Conservation (phyloP, 345 rosid species). For the Hypericum androsaemum region DNA sequence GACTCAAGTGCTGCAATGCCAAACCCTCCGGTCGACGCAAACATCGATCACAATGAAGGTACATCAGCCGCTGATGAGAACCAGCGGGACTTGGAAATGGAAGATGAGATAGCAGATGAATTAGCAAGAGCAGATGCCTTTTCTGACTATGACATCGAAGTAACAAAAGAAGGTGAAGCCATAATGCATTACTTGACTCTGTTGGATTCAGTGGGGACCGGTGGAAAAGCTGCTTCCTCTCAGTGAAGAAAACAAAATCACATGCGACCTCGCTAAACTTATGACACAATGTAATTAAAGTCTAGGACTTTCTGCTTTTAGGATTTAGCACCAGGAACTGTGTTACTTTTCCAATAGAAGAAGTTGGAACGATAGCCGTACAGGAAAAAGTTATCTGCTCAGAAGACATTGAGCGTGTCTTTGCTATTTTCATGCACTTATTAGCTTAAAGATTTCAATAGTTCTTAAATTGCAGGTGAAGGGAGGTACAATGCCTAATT, state of each 20-base stretch:
- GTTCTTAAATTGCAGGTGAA: too few relatives aligned
- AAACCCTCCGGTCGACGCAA: neutral
- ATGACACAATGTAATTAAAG: slow-evolving; percentile 7
- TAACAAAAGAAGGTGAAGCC: slow-evolving; percentile 63
- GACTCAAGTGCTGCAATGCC: slow-evolving; percentile 10
- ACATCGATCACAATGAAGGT: slow-evolving; percentile 16
- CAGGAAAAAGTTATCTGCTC: too few relatives aligned
- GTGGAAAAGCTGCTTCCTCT: slow-evolving; percentile 16
- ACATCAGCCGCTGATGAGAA: slow-evolving; percentile 14
- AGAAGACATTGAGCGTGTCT: too few relatives aligned
- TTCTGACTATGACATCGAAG: slow-evolving; percentile 70
- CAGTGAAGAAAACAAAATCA: neutral
- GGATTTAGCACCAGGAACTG: too few relatives aligned
- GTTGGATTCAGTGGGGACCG: slow-evolving; percentile 36
- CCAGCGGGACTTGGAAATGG: slow-evolving; percentile 68
- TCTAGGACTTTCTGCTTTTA: too few relatives aligned
- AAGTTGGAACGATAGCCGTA: too few relatives aligned
- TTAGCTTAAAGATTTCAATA: too few relatives aligned
- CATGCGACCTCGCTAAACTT: neutral
- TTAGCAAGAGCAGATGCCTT: slow-evolving; percentile 41
- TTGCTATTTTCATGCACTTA: too few relatives aligned
- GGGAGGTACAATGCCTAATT: too few relatives aligned
- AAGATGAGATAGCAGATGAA: slow-evolving; percentile 53
- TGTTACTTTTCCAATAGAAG: too few relatives aligned
- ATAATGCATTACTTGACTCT: slow-evolving; percentile 51